A percentile compares a stretch with the other conserved stretches of the same genome.
These are phyloP conservation scores for Biscogniauxia mediterranea DNA, from an alignment of 2,329 filamentous ascomycete genomes.

Conservation along the genomic window DNA sequence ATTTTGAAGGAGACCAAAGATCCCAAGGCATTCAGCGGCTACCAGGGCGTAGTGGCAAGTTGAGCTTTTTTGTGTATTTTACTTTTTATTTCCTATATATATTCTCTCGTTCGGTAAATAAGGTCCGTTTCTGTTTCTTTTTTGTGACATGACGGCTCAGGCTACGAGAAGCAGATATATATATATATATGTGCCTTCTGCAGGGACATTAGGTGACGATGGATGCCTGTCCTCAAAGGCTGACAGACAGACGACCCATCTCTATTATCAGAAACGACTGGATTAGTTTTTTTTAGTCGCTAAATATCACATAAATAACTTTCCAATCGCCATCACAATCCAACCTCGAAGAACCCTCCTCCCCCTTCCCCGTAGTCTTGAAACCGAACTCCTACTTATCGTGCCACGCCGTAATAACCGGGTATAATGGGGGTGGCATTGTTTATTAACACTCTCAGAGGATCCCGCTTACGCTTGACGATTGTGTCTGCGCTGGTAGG, in stretches of 20 bases:
- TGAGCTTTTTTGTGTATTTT: slow-evolving; percentile 4
- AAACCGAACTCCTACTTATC: too few species aligned
- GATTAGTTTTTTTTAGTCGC: neutral
- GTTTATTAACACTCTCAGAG: neutral
- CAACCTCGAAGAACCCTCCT: neutral
- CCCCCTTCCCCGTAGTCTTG: too few species aligned
- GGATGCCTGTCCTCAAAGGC: neutral
- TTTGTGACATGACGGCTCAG: too few species aligned
- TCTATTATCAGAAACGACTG: neutral
- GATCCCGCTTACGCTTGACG: neutral
- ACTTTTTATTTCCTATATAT: too few species aligned
- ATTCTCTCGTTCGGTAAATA: neutral
- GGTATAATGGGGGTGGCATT: neutral
- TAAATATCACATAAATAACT: neutral
- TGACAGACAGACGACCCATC: neutral
- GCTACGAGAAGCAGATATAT: neutral
- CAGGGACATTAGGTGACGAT: neutral
- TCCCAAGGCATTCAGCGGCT: slow-evolving; percentile 17
- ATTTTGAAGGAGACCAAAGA: slow-evolving; percentile 32
- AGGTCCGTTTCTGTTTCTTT: neutral
- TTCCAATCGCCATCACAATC: neutral
- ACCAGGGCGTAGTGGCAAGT: slow-evolving; percentile 13
- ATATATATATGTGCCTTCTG: neutral
- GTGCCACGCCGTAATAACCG: neutral
- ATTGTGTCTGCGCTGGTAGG: neutral